Base-by-base conservation (phyloP, 176 grass and related monocot species). In the Rhipidocladum racemiflorum region DNA sequence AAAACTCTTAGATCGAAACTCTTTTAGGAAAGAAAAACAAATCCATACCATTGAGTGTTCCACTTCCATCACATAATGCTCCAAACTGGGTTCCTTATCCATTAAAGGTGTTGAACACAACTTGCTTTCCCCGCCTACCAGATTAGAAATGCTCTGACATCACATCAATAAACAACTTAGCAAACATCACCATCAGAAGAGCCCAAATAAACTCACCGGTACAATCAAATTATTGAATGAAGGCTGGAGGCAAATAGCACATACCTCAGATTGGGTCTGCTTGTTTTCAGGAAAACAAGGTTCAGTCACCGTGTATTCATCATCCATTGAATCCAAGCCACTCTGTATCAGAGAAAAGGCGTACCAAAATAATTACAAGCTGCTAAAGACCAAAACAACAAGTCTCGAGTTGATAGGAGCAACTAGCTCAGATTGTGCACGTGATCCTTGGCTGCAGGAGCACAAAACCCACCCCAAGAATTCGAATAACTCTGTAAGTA, bases 401-500 rank as follows among this genome's bases (percentile, higher is more conserved):
- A 51, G 56, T 56, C 7, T 72, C 55, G 10, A 65, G 12, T 18
- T 65, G n/a, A 29, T n/a, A n/a, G 45, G 1, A 65, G 65, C 60
- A 36, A 64, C 14, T 53, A 35, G 45, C 80, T 83, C 56, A 83
- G 73, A 35, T 29, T 65, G 21, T 78, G 34, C 1, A 34, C n/a
- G 56, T 39, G 30, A 11, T 64, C 80, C 7, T 17, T 46, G 18
- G 46, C 23, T 57, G 16, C 46, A 60, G 78, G 38, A 65, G 48
- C 57, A 83, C 59, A 90, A 25, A 49, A 4, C 4, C 48, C 18
- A 53, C 73, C 83, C 83, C 88, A 90, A 7, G 83, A 78, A 72
- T 82, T 61, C 32, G 83, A 78, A 72, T 60, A 60, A 46, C 65
- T 82, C 78, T 89, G 56, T 12, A 49, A 64, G 20, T 65, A 89